These are phyloP conservation scores for Aspergillus haitiensis DNA, from an alignment of 495 filamentous ascomycete species.

Conservation along the genomic window DNA sequence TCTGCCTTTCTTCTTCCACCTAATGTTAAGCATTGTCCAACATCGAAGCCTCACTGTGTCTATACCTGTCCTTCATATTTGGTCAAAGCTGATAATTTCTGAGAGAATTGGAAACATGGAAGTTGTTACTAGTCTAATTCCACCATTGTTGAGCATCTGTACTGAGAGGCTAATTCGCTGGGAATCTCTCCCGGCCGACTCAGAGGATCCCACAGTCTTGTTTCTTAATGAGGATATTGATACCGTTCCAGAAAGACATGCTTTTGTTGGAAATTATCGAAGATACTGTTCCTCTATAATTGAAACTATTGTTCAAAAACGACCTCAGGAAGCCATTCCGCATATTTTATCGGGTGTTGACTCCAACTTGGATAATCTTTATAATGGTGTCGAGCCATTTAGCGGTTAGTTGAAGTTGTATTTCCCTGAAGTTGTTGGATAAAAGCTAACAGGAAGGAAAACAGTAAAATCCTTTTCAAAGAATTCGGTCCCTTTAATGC, in stretches of 20 bases:
- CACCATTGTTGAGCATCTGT: conserved; percentile 75
- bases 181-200: conserved; percentile 78
- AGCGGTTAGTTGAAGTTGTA: conserved; percentile 50
- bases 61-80: conserved; percentile 86
- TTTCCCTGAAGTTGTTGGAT: not conserved
- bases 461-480: conserved; percentile 75
- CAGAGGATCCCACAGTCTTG: conserved; percentile 71
- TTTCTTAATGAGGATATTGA: conserved; percentile 92
- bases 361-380: conserved; percentile 69
- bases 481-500: conserved; percentile 70
- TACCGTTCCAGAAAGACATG: conserved; percentile 89
- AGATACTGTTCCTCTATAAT: conserved; percentile 85
- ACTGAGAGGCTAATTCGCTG: conserved; percentile 77
- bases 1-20: conserved; percentile 72
- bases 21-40: conserved; percentile 75
- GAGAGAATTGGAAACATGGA: conserved; percentile 63
- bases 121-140: conserved; percentile 67
- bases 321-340: conserved; percentile 78
- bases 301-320: conserved; percentile 75
- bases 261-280: conserved; percentile 95
- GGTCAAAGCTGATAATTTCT: conserved; percentile 75
- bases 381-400: conserved; percentile 68
- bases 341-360: conserved; percentile 81
- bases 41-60: conserved; percentile 88
- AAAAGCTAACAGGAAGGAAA: conserved; percentile 30